Evolutionary conservation across 2,329 filamentous ascomycete species (phyloP).

Genomic region (Drechslera avenae): DNA sequence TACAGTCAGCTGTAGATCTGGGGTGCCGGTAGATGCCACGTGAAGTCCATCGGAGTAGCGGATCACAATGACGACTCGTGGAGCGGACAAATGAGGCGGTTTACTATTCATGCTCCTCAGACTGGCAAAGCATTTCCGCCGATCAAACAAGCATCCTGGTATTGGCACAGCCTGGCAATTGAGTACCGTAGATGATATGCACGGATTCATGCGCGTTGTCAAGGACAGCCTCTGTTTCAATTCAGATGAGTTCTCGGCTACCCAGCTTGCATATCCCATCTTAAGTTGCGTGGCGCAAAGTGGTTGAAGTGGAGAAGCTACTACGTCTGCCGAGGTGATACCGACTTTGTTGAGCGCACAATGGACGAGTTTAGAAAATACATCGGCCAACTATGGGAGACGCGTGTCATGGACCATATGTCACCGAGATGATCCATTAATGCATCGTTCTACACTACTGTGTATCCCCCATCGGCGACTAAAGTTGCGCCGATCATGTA

Average conservation of each 20-base stretch:
- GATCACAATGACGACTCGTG: conserved; percentile 12
- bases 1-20: background rate
- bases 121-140: conserved; percentile 26
- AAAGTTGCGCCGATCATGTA: conserved; percentile 77
- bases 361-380: background rate
- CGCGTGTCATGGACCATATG: background rate
- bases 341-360: background rate
- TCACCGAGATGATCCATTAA: background rate
- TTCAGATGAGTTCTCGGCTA: no score
- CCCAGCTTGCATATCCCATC: no score
- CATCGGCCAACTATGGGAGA: background rate
- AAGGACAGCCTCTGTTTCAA: no score
- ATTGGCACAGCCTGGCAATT: no score
- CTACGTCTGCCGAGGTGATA: background rate
- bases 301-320: background rate
- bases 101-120: conserved; percentile 4
- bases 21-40: background rate
- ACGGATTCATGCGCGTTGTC: no score
- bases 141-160: background rate
- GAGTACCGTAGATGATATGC: no score
- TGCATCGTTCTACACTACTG: conserved; percentile 17
- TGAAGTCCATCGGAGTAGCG: background rate
- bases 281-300: no score
- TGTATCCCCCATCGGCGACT: conserved; percentile 62
- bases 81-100: background rate